A percentile compares a stretch with the other conserved stretches of the same genome.
phyloP scores from a whole-genome alignment of 208 protist genomes.

The Trypanosoma cruzi region DNA sequence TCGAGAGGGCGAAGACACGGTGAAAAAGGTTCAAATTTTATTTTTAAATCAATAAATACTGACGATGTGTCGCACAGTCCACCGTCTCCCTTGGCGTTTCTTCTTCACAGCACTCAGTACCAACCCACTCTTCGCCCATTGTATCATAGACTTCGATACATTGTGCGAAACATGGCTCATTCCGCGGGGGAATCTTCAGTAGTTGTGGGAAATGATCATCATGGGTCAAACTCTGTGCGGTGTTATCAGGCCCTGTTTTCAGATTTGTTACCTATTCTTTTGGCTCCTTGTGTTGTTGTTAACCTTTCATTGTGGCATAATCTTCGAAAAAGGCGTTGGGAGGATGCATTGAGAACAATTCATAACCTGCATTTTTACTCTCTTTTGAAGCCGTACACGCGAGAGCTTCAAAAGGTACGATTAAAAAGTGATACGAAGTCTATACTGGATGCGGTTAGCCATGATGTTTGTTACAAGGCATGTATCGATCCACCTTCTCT shows the following conservation, averaged over 20 bases:
- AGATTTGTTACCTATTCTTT: slow-evolving; percentile 20
- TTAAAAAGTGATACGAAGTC: neutral
- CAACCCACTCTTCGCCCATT: slow-evolving; percentile 23
- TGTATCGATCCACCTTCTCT: slow-evolving; percentile 25
- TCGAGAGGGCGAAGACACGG: no score
- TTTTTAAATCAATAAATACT: neutral
- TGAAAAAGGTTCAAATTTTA: neutral
- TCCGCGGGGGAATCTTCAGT: neutral
- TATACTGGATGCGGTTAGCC: neutral
- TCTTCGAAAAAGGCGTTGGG: slow-evolving; percentile 16
- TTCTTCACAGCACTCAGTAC: slow-evolving; percentile 14
- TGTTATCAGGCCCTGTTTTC: no score
- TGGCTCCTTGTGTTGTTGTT: slow-evolving; percentile 22
- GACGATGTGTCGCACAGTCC: neutral
- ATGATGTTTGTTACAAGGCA: slow-evolving; percentile 14
- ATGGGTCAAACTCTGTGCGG: no score
- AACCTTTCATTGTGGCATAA: slow-evolving; percentile 28
- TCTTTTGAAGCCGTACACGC: slow-evolving; percentile 16
- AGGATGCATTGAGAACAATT: slow-evolving; percentile 23
- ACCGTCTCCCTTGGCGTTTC: slow-evolving; percentile 6
- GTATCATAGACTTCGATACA: slow-evolving; percentile 21
- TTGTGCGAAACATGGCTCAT: neutral
- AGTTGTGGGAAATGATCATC: no score
- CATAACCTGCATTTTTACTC: slow-evolving; percentile 22
- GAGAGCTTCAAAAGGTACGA: slow-evolving; percentile 3